Evolutionary conservation across 1,284 basidiomycete species (phyloP).

Genomic region (Naganishia albida): DNA sequence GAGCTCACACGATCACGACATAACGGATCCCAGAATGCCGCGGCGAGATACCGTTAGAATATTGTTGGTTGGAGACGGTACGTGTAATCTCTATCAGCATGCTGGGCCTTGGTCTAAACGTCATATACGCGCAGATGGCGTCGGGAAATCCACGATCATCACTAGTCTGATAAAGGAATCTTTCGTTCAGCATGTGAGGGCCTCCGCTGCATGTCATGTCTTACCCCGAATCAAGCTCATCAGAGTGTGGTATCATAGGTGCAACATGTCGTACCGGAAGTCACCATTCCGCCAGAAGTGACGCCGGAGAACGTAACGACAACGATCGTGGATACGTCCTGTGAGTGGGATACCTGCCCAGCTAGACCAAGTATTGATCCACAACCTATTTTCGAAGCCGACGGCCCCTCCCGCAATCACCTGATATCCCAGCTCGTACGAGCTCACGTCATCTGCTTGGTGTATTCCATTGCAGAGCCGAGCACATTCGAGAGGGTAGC

Average conservation of each 20-base stretch:
- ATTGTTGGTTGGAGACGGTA: constrained; percentile 89
- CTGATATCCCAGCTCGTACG: constrained; percentile 93
- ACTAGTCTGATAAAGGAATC: constrained; percentile 94
- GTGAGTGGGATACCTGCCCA: constrained; percentile 57
- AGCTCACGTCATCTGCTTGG: constrained; percentile 96
- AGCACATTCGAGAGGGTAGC: constrained; percentile 96
- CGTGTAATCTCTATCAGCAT: constrained; percentile 45
- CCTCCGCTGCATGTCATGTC: constrained; percentile 1
- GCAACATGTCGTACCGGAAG: constrained; percentile 88
- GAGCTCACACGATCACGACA: background rate
- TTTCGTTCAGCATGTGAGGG: constrained; percentile 80
- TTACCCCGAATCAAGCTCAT: background rate
- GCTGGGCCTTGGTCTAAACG: constrained; percentile 7
- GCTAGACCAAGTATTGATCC: background rate
- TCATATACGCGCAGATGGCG: constrained; percentile 67
- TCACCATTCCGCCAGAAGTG: constrained; percentile 92
- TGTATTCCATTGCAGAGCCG: constrained; percentile 93
- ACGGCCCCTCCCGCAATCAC: constrained; percentile 64
- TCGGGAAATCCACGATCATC: constrained; percentile 92
- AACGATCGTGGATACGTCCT: constrained; percentile 91
- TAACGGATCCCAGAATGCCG: constrained; percentile 26
- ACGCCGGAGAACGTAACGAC: constrained; percentile 95
- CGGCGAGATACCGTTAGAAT: constrained; percentile 84
- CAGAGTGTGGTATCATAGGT: constrained; percentile 60
- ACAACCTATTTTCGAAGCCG: constrained; percentile 35